Base-by-base conservation (phyloP, 2,329 filamentous ascomycete species). In the Triangularia verruculosa region DNA sequence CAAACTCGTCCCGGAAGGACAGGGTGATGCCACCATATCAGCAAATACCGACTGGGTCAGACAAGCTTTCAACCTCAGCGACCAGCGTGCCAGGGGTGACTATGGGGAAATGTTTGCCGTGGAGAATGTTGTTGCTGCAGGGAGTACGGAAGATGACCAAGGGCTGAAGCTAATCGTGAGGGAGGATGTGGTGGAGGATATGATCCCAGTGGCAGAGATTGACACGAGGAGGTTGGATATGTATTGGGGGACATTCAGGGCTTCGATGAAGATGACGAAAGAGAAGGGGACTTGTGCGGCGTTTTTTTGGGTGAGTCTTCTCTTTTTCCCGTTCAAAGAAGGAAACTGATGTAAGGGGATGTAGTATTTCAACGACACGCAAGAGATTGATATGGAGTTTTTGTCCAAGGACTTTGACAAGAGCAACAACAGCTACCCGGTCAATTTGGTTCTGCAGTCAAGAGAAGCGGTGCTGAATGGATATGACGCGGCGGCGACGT, bases 301-400 rank as follows among this genome's bases (percentile, higher is more conserved):
- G 6, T 93, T 93, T 77, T 93, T 93, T 76, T 94, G 89, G 86
- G 88, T 91, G 72, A 70, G 78, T 71, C 20, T n/a, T 24, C 30
- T 25, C n/a, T n/a, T n/a, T n/a, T n/a, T n/a, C n/a, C n/a, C n/a
- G n/a, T n/a, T n/a, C n/a, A n/a, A n/a, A n/a, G 56, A 25, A 54
- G 39, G 51, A 7, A 58, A 63, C 2, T 9, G 12, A n/a, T 13
- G 34, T 1, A 25, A 52, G 47, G 20, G 20, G 47, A 54, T 5
- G 15, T 25, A 54, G 51, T 32, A 43, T 66, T 86, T 85, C 76
- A 91, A 92, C 74, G 87, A 93, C 74, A 89, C 88, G 1, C 87
- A 91, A 71, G 90, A 93, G 71, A 92, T 93, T 70, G 90, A 93
- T 73, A 87, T 93, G 76, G 91, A 94, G 69, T 91, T 93, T 71